Evolutionary conservation across 2,329 filamentous ascomycete species (phyloP).

Genomic region (Colletotrichum orchidophilum): DNA sequence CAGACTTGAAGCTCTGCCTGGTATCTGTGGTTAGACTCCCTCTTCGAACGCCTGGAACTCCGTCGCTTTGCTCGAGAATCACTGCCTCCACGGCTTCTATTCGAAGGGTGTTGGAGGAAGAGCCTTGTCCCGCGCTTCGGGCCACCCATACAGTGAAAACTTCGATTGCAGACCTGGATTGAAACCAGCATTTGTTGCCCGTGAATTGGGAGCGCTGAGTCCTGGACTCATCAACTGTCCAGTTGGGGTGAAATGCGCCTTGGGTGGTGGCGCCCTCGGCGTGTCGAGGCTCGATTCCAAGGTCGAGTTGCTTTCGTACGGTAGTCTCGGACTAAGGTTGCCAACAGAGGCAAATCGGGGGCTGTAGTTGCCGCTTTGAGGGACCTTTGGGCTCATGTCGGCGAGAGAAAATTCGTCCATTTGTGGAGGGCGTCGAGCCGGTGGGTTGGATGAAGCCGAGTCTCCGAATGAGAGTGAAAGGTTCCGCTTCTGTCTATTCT

Average conservation of each 20-base stretch:
- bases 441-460: neutral
- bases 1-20: too few relatives aligned
- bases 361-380: neutral
- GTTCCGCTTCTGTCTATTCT: neutral
- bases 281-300: neutral
- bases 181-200: neutral
- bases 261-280: neutral
- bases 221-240: neutral
- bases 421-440: neutral
- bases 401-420: conserved; percentile 8
- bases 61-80: neutral
- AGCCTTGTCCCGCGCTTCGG: neutral
- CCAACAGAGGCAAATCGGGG: neutral
- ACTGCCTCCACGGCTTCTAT: neutral
- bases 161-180: neutral
- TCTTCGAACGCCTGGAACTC: neutral
- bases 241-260: neutral
- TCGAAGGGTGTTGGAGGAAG: neutral
- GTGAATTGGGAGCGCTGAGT: neutral
- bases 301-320: neutral
- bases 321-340: neutral
- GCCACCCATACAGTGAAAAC: neutral
- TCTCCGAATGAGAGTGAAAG: conserved; percentile 1
- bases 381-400: neutral
- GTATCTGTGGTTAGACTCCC: neutral